phyloP scores from a whole-genome alignment of 1,284 basidiomycete genomes.

The Naganishia albida region DNA sequence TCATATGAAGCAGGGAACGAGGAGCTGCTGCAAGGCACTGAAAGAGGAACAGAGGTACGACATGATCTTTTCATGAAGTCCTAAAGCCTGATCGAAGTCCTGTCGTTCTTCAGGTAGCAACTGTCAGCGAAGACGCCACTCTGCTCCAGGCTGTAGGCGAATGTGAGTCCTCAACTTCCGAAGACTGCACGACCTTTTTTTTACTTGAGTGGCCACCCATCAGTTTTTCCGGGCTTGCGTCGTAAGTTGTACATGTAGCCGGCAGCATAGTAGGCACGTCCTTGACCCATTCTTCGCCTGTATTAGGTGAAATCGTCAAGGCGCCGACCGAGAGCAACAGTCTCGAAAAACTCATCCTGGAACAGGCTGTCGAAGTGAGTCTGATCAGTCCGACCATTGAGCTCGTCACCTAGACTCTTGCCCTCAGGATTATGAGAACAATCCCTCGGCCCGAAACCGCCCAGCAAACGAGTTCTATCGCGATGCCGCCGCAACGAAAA shows the following conservation, averaged over 20 bases:
- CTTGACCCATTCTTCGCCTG: background rate
- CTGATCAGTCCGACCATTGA: background rate
- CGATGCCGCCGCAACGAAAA: background rate
- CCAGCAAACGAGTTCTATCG: constrained; percentile 18
- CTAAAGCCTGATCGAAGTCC: too few relatives aligned
- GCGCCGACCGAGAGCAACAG: background rate
- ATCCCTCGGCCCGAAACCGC: background rate
- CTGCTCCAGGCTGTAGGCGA: constrained; percentile 13
- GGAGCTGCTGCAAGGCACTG: constrained; percentile 3
- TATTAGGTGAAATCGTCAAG: constrained; percentile 2
- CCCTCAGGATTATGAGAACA: constrained; percentile 12
- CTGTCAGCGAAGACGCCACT: constrained; percentile 9
- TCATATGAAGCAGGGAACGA: constrained; percentile 6
- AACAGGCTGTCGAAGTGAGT: constrained; percentile 4
- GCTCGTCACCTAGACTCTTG: background rate
- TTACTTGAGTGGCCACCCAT: background rate
- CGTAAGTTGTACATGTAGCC: background rate
- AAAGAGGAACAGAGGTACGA: constrained; percentile 14
- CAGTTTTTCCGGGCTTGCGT: constrained; percentile 25
- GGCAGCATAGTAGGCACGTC: too few relatives aligned
- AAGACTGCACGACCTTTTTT: too few relatives aligned
- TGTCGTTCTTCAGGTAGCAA: background rate
- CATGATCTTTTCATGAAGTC: background rate
- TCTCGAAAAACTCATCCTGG: background rate
- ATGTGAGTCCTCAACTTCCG: background rate